phyloP scores from a whole-genome alignment of 208 protist species.

The Phytomonas sp. region DNA sequence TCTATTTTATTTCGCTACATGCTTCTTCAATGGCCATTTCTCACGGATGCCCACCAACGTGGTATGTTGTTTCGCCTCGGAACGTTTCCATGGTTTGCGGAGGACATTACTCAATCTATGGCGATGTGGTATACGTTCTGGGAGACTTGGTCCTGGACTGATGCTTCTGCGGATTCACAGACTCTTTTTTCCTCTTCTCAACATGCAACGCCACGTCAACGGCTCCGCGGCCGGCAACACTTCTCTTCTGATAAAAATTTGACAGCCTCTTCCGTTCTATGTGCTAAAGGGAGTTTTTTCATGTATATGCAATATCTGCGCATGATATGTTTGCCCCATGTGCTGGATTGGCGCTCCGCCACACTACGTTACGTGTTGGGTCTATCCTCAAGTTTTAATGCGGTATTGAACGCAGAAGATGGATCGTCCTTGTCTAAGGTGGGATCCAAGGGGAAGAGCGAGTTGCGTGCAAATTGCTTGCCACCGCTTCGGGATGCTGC shows the following conservation, averaged over 20 bases:
- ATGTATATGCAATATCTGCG: conserved; percentile 27
- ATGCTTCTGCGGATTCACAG: background rate
- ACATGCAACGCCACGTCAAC: background rate
- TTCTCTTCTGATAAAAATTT: background rate
- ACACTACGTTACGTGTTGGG: conserved; percentile 27
- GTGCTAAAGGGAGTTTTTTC: background rate
- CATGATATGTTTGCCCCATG: conserved; percentile 35
- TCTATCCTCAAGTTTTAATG: conserved; percentile 2
- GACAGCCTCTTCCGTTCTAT: background rate
- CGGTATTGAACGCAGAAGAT: background rate
- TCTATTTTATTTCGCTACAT: conserved; percentile 17
- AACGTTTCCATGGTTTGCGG: conserved; percentile 12
- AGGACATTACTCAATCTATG: conserved; percentile 1
- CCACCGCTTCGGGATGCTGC: conserved; percentile 20
- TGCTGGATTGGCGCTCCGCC: conserved; percentile 25
- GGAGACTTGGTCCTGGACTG: conserved; percentile 12
- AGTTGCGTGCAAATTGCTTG: background rate
- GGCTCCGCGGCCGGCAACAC: background rate
- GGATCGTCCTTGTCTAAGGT: background rate
- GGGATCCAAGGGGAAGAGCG: background rate
- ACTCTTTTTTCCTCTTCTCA: background rate
- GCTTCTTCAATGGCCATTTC: conserved; percentile 11
- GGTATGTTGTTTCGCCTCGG: conserved; percentile 10
- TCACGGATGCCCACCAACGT: conserved; percentile 1
- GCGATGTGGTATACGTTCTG: conserved; percentile 8